phyloP scores from a whole-genome alignment of 768 basidiomycete species.

The Tricholoma sp. region DNA sequence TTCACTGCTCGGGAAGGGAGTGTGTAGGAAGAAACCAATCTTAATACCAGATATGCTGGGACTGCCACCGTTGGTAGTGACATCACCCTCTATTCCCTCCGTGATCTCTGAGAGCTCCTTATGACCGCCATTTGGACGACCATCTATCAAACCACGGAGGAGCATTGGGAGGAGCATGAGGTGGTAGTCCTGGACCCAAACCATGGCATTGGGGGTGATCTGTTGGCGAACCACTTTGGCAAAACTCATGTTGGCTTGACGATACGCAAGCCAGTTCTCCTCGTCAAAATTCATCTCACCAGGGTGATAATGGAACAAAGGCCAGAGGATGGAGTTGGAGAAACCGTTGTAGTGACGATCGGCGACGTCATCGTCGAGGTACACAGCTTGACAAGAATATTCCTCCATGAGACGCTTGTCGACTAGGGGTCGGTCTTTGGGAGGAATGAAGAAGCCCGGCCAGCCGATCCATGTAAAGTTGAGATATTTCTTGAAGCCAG shows the following conservation, averaged over 20 bases:
- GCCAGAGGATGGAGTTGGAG: constrained; percentile 99
- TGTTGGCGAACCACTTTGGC: constrained; percentile 83
- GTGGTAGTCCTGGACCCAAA: constrained; percentile 99
- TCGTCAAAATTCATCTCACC: constrained; percentile 99
- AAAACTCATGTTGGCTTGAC: constrained; percentile 93
- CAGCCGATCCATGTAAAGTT: constrained; percentile 98
- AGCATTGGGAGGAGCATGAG: constrained; percentile 98
- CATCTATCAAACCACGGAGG: constrained; percentile 83
- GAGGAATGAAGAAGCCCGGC: constrained; percentile 92
- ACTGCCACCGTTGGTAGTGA: constrained; percentile 29
- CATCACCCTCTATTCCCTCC: constrained; percentile 61
- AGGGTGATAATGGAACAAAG: constrained; percentile 98
- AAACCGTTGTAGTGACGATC: constrained; percentile 98
- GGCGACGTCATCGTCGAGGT: constrained; percentile 97
- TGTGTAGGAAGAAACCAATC: constrained; percentile 98
- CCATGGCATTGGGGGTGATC: constrained; percentile 83
- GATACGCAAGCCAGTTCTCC: constrained; percentile 96
- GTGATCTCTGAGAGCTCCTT: constrained; percentile 64
- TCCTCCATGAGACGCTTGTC: constrained; percentile 92
- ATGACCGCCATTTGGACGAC: constrained; percentile 49
- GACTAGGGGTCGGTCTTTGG: constrained; percentile 85
- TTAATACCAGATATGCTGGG: constrained; percentile 60
- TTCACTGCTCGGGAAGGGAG: constrained; percentile 96
- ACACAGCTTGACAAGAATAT: constrained; percentile 96
- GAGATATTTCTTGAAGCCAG: constrained; percentile 97